Conservation (phyloP, 805 yeast species). For the Pichia californica region DNA sequence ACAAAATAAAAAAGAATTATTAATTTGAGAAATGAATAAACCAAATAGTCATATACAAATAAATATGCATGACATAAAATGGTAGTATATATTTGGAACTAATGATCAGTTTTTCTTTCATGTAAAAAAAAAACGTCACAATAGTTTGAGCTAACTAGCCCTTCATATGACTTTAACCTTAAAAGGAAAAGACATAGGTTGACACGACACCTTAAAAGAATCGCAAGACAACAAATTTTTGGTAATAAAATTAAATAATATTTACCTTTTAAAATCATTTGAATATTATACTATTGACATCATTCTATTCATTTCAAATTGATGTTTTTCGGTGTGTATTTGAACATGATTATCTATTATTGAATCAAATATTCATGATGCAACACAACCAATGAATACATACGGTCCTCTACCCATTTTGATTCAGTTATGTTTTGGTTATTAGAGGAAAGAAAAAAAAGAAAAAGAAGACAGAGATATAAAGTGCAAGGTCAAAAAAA, state of each 20-base stretch:
- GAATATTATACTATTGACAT: no score
- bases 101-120: no score
- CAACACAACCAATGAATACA: conserved; percentile 25
- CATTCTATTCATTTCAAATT: no score
- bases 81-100: no score
- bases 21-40: background rate
- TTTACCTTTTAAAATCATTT: conserved; percentile 6
- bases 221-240: conserved; percentile 3
- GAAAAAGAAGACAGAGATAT: conserved; percentile 1
- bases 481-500: background rate
- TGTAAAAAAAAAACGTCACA: no score
- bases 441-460: background rate
- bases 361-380: no score
- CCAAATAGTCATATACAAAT: background rate
- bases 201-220: background rate
- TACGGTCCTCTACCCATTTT: conserved; percentile 79
- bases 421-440: conserved; percentile 9
- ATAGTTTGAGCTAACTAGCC: conserved; percentile 4
- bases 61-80: background rate
- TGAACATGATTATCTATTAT: no score
- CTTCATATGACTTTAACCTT: conserved; percentile 3
- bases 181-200: conserved; percentile 8
- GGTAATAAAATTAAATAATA: background rate
- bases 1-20: no score
- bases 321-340: no score